Conservation (phyloP, 768 basidiomycete species). For the Tricholoma hemisulphureum region DNA sequence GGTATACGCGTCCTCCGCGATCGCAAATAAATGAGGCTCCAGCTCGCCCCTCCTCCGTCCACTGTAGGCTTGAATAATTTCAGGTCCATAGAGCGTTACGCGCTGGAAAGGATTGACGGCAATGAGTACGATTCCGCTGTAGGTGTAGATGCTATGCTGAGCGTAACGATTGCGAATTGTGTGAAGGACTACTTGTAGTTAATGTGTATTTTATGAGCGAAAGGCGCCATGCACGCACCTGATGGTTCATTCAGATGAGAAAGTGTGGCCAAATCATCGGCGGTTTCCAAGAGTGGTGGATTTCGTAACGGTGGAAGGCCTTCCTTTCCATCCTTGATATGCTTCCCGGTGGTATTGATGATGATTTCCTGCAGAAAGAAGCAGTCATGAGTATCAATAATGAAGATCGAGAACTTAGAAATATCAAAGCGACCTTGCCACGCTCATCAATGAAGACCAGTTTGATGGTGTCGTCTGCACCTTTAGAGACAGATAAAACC, state of each 20-base stretch:
- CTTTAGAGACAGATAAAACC: constrained; percentile 64
- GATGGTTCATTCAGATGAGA: constrained; percentile 98
- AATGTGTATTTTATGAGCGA: background rate
- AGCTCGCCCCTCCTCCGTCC: constrained; percentile 90
- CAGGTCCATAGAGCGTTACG: constrained; percentile 93
- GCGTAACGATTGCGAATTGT: constrained; percentile 97
- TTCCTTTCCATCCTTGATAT: constrained; percentile 76
- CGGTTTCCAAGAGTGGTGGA: constrained; percentile 93
- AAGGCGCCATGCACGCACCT: constrained; percentile 48
- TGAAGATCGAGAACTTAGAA: constrained; percentile 14
- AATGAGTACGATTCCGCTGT: constrained; percentile 97
- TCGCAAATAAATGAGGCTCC: constrained; percentile 97
- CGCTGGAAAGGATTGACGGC: constrained; percentile 99
- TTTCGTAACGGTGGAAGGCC: constrained; percentile 92
- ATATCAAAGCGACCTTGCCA: constrained; percentile 65
- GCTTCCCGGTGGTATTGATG: constrained; percentile 75
- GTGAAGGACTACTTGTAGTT: constrained; percentile 68
- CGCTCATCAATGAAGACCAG: constrained; percentile 87
- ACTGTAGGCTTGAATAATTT: constrained; percentile 96
- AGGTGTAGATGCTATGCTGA: constrained; percentile 97
- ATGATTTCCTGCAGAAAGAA: constrained; percentile 59
- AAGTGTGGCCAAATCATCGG: constrained; percentile 96
- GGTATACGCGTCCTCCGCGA: constrained; percentile 98
- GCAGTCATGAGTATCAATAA: constrained; percentile 7
- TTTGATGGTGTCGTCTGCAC: constrained; percentile 71